A percentile compares a stretch with the other conserved stretches of the same genome.
phyloP scores from a whole-genome alignment of 2,329 filamentous ascomycete genomes.

The Pestalotiopsis sp. region DNA sequence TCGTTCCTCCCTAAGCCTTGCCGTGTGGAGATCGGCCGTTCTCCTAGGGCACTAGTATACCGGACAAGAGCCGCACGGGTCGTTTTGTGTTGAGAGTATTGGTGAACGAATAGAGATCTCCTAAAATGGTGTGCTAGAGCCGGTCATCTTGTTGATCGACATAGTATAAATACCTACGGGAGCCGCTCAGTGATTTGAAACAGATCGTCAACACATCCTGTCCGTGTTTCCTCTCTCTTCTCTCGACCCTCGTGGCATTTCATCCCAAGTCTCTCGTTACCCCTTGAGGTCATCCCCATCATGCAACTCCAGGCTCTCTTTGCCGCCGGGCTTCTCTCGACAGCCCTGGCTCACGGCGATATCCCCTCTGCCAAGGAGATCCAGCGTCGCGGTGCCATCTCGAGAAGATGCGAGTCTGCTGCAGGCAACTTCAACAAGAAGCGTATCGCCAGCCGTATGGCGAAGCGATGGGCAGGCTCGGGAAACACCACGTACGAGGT shows the following conservation, averaged over 20 bases:
- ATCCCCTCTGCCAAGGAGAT: background rate
- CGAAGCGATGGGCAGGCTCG: background rate
- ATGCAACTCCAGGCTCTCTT: background rate
- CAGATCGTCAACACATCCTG: background rate
- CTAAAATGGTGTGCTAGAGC: background rate
- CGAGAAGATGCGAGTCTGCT: conserved; percentile 23
- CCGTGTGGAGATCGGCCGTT: background rate
- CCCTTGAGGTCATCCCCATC: background rate
- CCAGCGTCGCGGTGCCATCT: conserved; percentile 19
- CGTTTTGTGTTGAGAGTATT: background rate
- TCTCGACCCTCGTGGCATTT: background rate
- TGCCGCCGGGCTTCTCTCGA: background rate
- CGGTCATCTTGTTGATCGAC: background rate
- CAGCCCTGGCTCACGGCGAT: background rate
- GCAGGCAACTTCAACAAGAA: conserved; percentile 24
- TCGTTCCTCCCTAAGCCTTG: background rate
- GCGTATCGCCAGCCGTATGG: conserved; percentile 19
- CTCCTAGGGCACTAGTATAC: background rate
- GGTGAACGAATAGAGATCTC: background rate
- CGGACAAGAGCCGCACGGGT: background rate
- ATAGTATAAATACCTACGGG: background rate
- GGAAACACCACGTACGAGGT: conserved; percentile 23
- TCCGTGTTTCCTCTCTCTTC: background rate
- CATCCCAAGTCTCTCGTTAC: background rate
- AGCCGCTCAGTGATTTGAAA: background rate